Evolutionary conservation across 2,329 filamentous ascomycete species (phyloP).

Genomic region (Pyricularia grisea): DNA sequence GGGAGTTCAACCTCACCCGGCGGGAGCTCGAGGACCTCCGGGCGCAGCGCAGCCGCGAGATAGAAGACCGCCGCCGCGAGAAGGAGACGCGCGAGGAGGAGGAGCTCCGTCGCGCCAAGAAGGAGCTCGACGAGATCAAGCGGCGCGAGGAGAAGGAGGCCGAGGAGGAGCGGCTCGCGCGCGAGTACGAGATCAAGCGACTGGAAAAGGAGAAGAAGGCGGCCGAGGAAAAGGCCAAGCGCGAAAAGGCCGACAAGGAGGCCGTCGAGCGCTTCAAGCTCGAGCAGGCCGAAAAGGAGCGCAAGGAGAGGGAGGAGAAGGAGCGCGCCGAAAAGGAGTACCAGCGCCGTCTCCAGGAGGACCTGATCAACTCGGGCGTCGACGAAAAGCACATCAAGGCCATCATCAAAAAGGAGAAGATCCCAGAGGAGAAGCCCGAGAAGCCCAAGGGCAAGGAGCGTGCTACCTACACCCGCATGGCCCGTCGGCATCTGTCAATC

Average conservation of each 20-base stretch:
- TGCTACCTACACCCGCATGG: slow-evolving; percentile 55
- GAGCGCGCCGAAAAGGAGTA: slow-evolving; percentile 44
- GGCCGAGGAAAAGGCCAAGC: slow-evolving; percentile 31
- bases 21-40: slow-evolving; percentile 30
- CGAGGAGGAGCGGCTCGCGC: slow-evolving; percentile 40
- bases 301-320: slow-evolving; percentile 36
- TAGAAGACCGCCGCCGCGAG: slow-evolving; percentile 22
- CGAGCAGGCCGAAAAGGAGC: slow-evolving; percentile 35
- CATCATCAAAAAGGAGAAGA: slow-evolving; percentile 47
- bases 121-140: slow-evolving; percentile 37
- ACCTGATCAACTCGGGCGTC: slow-evolving; percentile 48
- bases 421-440: slow-evolving; percentile 22
- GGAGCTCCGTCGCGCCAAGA: slow-evolving; percentile 38
- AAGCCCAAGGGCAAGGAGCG: slow-evolving; percentile 30
- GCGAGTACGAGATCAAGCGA: slow-evolving; percentile 39
- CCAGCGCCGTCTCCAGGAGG: slow-evolving; percentile 44
- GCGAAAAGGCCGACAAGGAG: slow-evolving; percentile 37
- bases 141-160: slow-evolving; percentile 34
- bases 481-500: slow-evolving; percentile 49
- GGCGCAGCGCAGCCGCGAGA: slow-evolving; percentile 19
- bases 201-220: slow-evolving; percentile 35
- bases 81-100: slow-evolving; percentile 34
- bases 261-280: slow-evolving; percentile 44
- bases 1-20: slow-evolving; percentile 24
- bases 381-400: slow-evolving; percentile 49